phyloP scores from a whole-genome alignment of 192 early-diverging fungal species.

The Backusella macrospora region DNA sequence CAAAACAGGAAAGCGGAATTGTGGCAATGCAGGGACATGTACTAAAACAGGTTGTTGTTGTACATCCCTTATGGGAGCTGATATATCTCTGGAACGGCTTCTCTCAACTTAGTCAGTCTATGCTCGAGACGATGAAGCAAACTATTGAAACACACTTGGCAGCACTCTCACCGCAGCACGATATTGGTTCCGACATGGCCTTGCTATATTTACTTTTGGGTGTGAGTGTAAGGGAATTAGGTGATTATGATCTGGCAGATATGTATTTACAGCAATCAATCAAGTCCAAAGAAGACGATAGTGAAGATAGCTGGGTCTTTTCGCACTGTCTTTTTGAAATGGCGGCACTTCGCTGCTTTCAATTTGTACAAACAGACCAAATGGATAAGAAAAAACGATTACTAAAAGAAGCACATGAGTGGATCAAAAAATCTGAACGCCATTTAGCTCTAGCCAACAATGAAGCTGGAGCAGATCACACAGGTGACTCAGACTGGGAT shows the following conservation, averaged over 20 bases:
- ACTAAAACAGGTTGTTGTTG: conserved; percentile 26
- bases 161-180: background rate
- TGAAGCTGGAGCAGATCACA: background rate
- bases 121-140: conserved; percentile 23
- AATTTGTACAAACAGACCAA: background rate
- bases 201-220: conserved; percentile 32
- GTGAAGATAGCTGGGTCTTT: conserved; percentile 33
- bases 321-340: conserved; percentile 35
- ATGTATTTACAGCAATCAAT: conserved; percentile 27
- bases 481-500: conserved; percentile 35
- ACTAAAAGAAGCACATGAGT: conserved; percentile 24
- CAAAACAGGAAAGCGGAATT: background rate
- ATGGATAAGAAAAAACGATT: background rate
- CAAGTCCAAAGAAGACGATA: conserved; percentile 2
- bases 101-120: conserved; percentile 15
- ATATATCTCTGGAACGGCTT: conserved; percentile 46
- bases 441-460: background rate
- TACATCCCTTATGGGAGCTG: conserved; percentile 43
- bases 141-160: conserved; percentile 17
- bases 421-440: conserved; percentile 17
- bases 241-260: conserved; percentile 29
- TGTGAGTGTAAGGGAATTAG: conserved; percentile 32
- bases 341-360: conserved; percentile 26
- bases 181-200: conserved; percentile 19
- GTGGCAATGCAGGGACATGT: conserved; percentile 16